A percentile compares a stretch with the other conserved stretches of the same genome.
Conservation (phyloP, 1,284 basidiomycete genomes). For the Lentinula novae-zelandiae region DNA sequence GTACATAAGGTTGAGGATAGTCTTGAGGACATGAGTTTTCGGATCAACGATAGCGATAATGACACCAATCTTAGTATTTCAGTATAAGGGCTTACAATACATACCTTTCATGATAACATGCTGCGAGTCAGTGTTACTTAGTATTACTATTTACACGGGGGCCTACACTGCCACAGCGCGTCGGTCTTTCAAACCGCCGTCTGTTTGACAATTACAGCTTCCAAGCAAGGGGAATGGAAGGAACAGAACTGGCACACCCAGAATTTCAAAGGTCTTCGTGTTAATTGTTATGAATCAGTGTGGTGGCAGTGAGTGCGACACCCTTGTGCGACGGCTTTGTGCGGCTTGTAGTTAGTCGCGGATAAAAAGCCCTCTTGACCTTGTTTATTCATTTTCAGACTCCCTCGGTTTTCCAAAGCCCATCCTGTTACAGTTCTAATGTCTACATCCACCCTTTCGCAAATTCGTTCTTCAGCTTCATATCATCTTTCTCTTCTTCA, state of each 20-base stretch:
- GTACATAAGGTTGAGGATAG: conserved; percentile 16
- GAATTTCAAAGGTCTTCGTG: no score
- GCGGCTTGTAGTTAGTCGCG: neutral
- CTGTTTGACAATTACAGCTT: no score
- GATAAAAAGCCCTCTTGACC: neutral
- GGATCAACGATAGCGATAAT: neutral
- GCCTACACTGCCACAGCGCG: no score
- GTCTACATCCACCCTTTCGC: conserved; percentile 13
- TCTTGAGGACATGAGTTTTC: neutral
- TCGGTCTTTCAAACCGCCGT: no score
- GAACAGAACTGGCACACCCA: no score
- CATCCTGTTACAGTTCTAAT: neutral
- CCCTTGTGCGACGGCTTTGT: neutral
- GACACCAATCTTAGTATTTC: neutral
- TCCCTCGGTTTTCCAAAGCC: neutral
- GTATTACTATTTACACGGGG: no score
- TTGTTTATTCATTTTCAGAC: neutral
- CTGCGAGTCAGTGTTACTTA: no score
- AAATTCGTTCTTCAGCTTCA: conserved; percentile 31
- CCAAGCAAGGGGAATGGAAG: no score
- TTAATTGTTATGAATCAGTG: neutral
- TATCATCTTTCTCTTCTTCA: conserved; percentile 33
- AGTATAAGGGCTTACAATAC: neutral
- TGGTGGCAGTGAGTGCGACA: neutral
- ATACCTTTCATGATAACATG: neutral